phyloP scores from a whole-genome alignment of 441 rosid genomes.

The Euphorbia schlechtendalii region DNA sequence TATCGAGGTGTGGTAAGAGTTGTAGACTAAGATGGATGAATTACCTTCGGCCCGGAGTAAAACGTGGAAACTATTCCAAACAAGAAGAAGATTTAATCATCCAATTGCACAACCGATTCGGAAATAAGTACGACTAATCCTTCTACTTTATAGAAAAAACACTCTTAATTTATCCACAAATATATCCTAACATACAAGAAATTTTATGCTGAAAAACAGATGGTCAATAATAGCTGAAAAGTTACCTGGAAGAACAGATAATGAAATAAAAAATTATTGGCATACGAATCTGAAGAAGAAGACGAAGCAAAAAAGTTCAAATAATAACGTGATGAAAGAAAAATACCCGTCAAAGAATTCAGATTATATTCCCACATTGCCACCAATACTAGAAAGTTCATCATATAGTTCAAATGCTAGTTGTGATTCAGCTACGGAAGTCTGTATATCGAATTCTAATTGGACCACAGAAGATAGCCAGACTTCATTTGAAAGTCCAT shows the following conservation, averaged over 20 bases:
- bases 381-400: conserved; percentile 27
- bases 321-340: neutral
- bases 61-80: conserved; percentile 38
- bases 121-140: conserved; percentile 51
- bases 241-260: conserved; percentile 39
- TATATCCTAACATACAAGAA: too few species aligned
- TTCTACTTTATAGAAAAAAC: too few species aligned
- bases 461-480: too few species aligned
- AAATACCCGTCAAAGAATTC: neutral
- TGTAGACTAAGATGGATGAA: too few species aligned
- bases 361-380: neutral
- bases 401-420: conserved; percentile 1
- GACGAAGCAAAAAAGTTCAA: neutral
- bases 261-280: conserved; percentile 40
- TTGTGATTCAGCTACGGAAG: conserved; percentile 5
- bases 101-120: conserved; percentile 32
- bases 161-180: too few species aligned
- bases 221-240: conserved; percentile 37
- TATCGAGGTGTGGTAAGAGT: conserved; percentile 60
- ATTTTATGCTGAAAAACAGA: conserved; percentile 7
- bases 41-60: conserved; percentile 46
- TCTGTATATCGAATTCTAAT: neutral
- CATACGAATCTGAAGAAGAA: conserved; percentile 30
- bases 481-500: neutral
- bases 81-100: conserved; percentile 47